Conservation (phyloP, 2,329 filamentous ascomycete genomes). For the Purpureocillium lavendulum region DNA sequence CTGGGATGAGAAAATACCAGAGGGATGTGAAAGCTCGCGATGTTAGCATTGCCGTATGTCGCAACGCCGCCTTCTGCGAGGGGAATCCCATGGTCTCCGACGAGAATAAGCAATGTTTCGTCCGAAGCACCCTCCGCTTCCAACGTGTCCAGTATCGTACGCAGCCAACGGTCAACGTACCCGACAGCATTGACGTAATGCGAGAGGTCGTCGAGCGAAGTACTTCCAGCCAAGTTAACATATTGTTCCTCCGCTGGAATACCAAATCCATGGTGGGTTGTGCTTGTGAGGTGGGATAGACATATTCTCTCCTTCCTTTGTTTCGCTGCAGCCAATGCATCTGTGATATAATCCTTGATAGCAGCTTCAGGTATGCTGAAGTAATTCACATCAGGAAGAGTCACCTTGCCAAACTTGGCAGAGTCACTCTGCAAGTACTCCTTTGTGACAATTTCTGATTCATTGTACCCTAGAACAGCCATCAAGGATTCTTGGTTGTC, state of each 20-base stretch:
- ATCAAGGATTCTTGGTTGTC: slow-evolving; percentile 25
- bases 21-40: slow-evolving; percentile 25
- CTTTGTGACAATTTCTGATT: slow-evolving; percentile 13
- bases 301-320: slow-evolving; percentile 22
- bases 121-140: slow-evolving; percentile 20
- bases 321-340: slow-evolving; percentile 19
- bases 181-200: slow-evolving; percentile 23
- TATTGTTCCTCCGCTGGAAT: slow-evolving; percentile 19
- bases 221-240: slow-evolving; percentile 13
- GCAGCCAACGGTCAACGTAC: slow-evolving; percentile 23
- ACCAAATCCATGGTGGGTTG: slow-evolving; percentile 23
- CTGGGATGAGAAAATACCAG: slow-evolving; percentile 23
- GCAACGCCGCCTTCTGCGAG: slow-evolving; percentile 22
- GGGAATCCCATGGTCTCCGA: slow-evolving; percentile 24
- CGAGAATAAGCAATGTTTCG: slow-evolving; percentile 21
- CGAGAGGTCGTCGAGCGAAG: slow-evolving; percentile 19
- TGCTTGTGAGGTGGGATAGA: slow-evolving; percentile 26
- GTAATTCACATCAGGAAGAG: slow-evolving; percentile 23
- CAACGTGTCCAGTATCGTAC: slow-evolving; percentile 18
- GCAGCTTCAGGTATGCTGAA: slow-evolving; percentile 23
- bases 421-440: slow-evolving; percentile 19
- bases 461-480: slow-evolving; percentile 19
- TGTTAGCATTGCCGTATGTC: slow-evolving; percentile 22
- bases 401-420: slow-evolving; percentile 20
- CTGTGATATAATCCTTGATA: slow-evolving; percentile 21